These are phyloP conservation scores for Termitomyces sp. DNA, from an alignment of 768 basidiomycete genomes.

Conservation along the genomic window DNA sequence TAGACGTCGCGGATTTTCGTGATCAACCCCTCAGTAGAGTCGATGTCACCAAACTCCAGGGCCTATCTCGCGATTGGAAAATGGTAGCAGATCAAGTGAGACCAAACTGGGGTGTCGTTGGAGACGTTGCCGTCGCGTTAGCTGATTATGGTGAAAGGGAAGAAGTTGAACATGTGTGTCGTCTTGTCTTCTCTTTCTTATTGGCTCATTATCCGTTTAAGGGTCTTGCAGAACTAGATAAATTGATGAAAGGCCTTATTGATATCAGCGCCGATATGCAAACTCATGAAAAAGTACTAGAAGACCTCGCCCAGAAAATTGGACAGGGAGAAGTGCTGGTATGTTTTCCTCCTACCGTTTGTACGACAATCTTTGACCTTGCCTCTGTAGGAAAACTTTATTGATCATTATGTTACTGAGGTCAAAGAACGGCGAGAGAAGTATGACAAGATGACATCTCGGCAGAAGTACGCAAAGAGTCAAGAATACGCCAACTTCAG, in stretches of 20 bases:
- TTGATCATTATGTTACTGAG: slow-evolving; percentile 47
- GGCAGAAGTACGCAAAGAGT: slow-evolving; percentile 75
- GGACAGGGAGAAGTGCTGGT: slow-evolving; percentile 59
- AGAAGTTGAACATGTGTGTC: slow-evolving; percentile 46
- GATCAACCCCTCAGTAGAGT: slow-evolving; percentile 63
- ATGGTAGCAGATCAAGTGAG: slow-evolving; percentile 48
- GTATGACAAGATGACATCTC: slow-evolving; percentile 59
- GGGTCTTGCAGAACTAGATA: slow-evolving; percentile 60
- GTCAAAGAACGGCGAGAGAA: slow-evolving; percentile 38
- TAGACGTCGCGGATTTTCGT: slow-evolving; percentile 58
- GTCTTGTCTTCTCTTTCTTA: background rate
- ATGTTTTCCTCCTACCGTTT: slow-evolving; percentile 22
- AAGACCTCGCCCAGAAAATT: slow-evolving; percentile 54
- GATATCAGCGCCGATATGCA: slow-evolving; percentile 63
- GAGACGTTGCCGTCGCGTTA: slow-evolving; percentile 51
- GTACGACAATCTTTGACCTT: background rate
- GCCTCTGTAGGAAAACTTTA: slow-evolving; percentile 42
- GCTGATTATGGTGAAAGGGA: slow-evolving; percentile 60
- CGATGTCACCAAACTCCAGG: slow-evolving; percentile 50
- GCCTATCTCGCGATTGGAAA: slow-evolving; percentile 63
- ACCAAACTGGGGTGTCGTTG: slow-evolving; percentile 41
- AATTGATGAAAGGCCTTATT: slow-evolving; percentile 63
- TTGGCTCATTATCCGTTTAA: slow-evolving; percentile 19
- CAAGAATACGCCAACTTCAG: slow-evolving; percentile 60
- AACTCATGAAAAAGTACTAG: slow-evolving; percentile 50